phyloP scores from a whole-genome alignment of 2,329 filamentous ascomycete genomes.

The Pseudopyricularia javanii region DNA sequence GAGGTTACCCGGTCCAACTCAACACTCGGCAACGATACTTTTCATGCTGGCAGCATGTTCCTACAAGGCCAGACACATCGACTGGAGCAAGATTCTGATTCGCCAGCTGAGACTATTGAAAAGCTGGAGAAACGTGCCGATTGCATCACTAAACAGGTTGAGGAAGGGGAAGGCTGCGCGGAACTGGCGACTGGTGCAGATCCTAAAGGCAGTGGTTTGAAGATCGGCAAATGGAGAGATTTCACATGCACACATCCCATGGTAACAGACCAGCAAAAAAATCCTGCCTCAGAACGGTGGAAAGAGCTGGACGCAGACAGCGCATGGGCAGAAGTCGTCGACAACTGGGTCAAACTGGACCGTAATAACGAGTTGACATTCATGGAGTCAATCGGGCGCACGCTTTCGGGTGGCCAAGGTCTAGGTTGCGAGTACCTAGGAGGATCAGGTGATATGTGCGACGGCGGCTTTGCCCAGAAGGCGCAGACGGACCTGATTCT shows the following conservation, averaged over 20 bases:
- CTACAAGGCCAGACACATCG: background rate
- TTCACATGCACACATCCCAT: constrained; percentile 9
- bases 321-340: constrained; percentile 15
- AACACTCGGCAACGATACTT: background rate
- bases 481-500: constrained; percentile 1
- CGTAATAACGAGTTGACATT: constrained; percentile 5
- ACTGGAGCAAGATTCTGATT: background rate
- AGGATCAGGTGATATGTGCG: constrained; percentile 4
- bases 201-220: background rate
- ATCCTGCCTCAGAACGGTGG: constrained; percentile 12
- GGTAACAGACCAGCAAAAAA: constrained; percentile 1
- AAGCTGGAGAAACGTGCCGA: background rate
- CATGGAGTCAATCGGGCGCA: constrained; percentile 6
- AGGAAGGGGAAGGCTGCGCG: constrained; percentile 21
- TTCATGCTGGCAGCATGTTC: background rate
- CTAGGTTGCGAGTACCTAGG: constrained; percentile 1
- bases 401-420: background rate
- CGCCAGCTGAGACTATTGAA: background rate
- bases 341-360: constrained; percentile 10
- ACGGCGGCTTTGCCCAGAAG: background rate
- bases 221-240: constrained; percentile 12
- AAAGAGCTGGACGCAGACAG: constrained; percentile 8
- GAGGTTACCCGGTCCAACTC: too few relatives aligned
- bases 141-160: constrained; percentile 19
- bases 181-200: constrained; percentile 15